Evolutionary conservation across 331 rosid genomes (phyloP), one percentile per base, ranked within the genome.

Genomic region (Prunus yedoensis): DNA sequence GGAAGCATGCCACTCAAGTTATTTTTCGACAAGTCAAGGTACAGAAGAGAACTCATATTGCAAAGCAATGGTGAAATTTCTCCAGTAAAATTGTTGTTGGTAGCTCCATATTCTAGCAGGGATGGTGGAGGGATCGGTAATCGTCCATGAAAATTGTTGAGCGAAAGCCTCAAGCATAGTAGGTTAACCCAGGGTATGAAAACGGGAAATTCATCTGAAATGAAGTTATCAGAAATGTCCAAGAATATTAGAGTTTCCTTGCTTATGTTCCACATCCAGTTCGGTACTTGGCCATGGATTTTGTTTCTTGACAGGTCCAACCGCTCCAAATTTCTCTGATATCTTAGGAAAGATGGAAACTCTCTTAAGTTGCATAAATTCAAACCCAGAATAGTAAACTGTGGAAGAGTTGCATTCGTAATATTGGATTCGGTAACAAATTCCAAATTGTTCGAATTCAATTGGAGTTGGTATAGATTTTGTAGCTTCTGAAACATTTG

Each of bases 201-300:
- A 51, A 0, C 6, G 0, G n/a, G 56, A 51, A 15, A 0, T 51
- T 51, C 17, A 0, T 0, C 18, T 1, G n/a, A 16, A 51, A 14
- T 0, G 2, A 13, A 51, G 20, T 51, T 51, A 0, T 0, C 6
- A 3, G 56, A 3, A 51, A 51, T 51, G n/a, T 51, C 56, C 0
- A 51, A 0, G 9, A 3, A 51, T 51, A 51, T 0, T 0, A 51
- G 2, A 1, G 56, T 14, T 51, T 51, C 56, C 5, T 2, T 51
- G 8, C 56, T 16, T 4, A 51, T 4, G 1, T 51, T 51, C 56
- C 18, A 51, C 17, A 51, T 13, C 56, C 56, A 50, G 16, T 15
- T 50, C 0, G 54, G 54, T 4, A 50, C 8, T 4, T 50, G 0
- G 5, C 54, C 54, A 4, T 1, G 7, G 5, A 50, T 50, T 18